These are phyloP conservation scores for Ottelia alismoides DNA, from an alignment of 106 monocot species.

Conservation along the genomic window DNA sequence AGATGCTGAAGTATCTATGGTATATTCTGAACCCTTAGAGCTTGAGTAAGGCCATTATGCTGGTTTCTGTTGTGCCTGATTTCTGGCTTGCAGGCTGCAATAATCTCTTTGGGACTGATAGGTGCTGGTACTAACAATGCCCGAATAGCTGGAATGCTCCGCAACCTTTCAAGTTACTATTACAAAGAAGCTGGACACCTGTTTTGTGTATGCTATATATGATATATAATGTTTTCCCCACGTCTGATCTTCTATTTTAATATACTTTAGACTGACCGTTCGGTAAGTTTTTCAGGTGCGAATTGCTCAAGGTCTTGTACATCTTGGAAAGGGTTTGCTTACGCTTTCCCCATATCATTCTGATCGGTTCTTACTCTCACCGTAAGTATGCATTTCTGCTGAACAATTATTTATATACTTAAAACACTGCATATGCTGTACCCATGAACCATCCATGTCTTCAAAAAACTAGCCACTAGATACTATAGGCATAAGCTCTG, in stretches of 20 bases:
- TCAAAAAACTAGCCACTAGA: too few species aligned
- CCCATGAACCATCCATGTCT: too few species aligned
- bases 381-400: constrained; percentile 30
- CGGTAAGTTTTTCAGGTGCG: constrained; percentile 86
- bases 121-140: constrained; percentile 96
- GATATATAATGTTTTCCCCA: too few species aligned
- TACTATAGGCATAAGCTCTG: too few species aligned
- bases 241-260: background rate
- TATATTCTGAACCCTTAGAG: background rate
- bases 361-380: constrained; percentile 83
- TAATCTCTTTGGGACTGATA: constrained; percentile 84
- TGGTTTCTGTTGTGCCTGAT: too few species aligned
- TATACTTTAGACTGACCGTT: too few species aligned
- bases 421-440: too few species aligned
- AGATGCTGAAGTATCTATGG: constrained; percentile 96
- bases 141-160: constrained; percentile 94
- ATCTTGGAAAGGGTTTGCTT: constrained; percentile 93
- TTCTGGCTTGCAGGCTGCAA: constrained; percentile 63
- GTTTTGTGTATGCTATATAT: constrained; percentile 64
- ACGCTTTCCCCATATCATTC: constrained; percentile 93
- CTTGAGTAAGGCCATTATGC: too few species aligned
- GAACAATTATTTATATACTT: too few species aligned
- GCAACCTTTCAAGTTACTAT: constrained; percentile 95
- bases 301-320: constrained; percentile 95
- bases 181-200: constrained; percentile 98